phyloP scores from a whole-genome alignment of 176 grass and related monocot genomes.

The Ananas comosus region DNA sequence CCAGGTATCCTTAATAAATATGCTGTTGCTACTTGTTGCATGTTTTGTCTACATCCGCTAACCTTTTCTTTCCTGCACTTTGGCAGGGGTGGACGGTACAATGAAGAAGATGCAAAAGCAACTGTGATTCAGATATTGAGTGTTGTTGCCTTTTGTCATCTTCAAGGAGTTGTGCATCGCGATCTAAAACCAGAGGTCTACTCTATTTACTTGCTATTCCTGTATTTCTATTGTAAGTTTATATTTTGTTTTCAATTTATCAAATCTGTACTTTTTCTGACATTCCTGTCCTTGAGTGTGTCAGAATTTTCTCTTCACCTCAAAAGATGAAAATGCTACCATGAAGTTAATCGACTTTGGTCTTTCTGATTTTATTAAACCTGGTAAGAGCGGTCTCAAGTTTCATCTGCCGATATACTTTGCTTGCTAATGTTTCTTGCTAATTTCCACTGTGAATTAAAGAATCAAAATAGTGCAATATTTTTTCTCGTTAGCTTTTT shows the following conservation, averaged over 20 bases:
- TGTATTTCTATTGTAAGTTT: slow-evolving; percentile 4
- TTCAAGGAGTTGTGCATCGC: slow-evolving; percentile 70
- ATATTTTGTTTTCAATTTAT: neutral
- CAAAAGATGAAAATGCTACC: slow-evolving; percentile 42
- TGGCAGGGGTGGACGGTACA: slow-evolving; percentile 49
- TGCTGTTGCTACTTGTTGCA: neutral
- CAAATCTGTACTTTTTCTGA: slow-evolving; percentile 10
- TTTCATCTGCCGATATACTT: slow-evolving; percentile 3
- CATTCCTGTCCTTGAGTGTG: neutral
- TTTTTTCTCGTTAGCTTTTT: too few species aligned
- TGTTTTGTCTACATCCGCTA: neutral
- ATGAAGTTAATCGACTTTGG: slow-evolving; percentile 74
- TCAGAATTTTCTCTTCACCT: slow-evolving; percentile 57
- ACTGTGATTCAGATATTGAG: slow-evolving; percentile 54
- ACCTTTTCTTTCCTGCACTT: slow-evolving; percentile 8
- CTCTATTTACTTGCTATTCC: slow-evolving; percentile 1
- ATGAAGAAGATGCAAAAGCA: slow-evolving; percentile 55
- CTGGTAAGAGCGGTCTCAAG: slow-evolving; percentile 24
- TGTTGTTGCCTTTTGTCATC: slow-evolving; percentile 69
- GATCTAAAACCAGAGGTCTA: slow-evolving; percentile 73
- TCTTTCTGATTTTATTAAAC: slow-evolving; percentile 64
- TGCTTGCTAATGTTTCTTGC: slow-evolving; percentile 9
- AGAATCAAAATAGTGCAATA: neutral
- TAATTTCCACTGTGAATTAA: neutral
- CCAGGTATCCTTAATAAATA: slow-evolving; percentile 38